Evolutionary conservation across 2,329 filamentous ascomycete species (phyloP).

Genomic region (Pochonia chlamydosporia): DNA sequence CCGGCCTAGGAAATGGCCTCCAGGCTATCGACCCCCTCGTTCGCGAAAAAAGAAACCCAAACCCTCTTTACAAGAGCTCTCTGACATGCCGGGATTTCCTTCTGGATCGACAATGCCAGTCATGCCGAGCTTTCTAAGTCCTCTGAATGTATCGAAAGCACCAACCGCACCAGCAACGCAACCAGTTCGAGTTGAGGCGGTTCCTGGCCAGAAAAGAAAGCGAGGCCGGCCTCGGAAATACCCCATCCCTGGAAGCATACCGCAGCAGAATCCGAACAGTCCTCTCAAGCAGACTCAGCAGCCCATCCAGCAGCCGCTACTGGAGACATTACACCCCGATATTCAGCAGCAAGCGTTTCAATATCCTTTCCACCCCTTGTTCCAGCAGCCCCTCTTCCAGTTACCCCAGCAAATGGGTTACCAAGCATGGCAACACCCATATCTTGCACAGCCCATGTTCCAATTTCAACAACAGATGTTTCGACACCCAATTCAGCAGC

Average conservation of each 20-base stretch:
- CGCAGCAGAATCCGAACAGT: background rate
- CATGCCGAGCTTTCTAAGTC: too few relatives aligned
- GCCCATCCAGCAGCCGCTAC: constrained; percentile 5
- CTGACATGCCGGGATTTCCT: background rate
- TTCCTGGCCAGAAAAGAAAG: constrained; percentile 3
- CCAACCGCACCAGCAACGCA: background rate
- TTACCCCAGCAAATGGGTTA: constrained; percentile 5
- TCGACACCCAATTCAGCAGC: constrained; percentile 3
- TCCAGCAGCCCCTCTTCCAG: constrained; percentile 1
- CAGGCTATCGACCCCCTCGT: background rate
- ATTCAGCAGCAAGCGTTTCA: constrained; percentile 6
- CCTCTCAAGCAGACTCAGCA: constrained; percentile 1
- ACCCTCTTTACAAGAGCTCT: background rate
- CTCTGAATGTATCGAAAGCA: background rate
- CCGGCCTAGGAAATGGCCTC: constrained; percentile 3
- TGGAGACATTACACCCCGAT: constrained; percentile 3
- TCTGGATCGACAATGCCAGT: background rate
- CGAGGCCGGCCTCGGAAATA: constrained; percentile 9
- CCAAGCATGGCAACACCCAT: constrained; percentile 4
- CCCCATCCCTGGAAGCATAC: background rate
- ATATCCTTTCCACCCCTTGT: constrained; percentile 6
- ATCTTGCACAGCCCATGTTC: constrained; percentile 1
- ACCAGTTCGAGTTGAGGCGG: background rate
- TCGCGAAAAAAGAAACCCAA: background rate
- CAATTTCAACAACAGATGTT: constrained; percentile 1